A percentile compares a stretch with the other conserved stretches of the same genome.
Evolutionary conservation across 2,329 filamentous ascomycete species (phyloP).

Genomic region (Scedosporium boydii): DNA sequence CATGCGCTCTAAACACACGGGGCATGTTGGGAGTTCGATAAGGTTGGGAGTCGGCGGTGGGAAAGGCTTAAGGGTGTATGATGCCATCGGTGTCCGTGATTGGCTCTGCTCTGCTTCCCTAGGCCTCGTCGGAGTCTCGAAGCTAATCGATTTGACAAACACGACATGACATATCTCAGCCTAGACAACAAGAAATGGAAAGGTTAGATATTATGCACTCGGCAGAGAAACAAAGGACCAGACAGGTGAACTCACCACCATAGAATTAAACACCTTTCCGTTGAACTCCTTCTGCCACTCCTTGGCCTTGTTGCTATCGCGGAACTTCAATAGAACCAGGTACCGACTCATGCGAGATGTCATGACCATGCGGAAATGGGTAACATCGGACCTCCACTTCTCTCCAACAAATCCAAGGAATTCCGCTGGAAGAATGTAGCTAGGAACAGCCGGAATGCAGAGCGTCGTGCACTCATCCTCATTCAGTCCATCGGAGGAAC

Average conservation of each 20-base stretch:
- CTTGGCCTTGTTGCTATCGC: conserved; percentile 61
- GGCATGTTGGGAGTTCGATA: conserved; percentile 87
- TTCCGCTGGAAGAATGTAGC: conserved; percentile 84
- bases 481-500: conserved; percentile 17
- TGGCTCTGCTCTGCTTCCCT: conserved; percentile 36
- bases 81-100: conserved; percentile 42
- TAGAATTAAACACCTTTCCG: conserved; percentile 83
- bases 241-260: conserved; percentile 53
- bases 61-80: conserved; percentile 45
- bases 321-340: conserved; percentile 92
- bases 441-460: conserved; percentile 89
- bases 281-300: conserved; percentile 83
- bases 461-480: conserved; percentile 72
- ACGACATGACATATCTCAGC: conserved; percentile 92
- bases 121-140: conserved; percentile 52
- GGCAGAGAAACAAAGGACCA: background rate
- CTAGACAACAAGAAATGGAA: conserved; percentile 24
- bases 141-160: conserved; percentile 85
- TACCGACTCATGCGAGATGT: conserved; percentile 84
- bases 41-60: conserved; percentile 68
- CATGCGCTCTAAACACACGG: conserved; percentile 95
- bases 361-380: conserved; percentile 89
- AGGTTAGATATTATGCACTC: background rate
- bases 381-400: conserved; percentile 74
- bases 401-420: conserved; percentile 89